Percentiles rank a stretch among this genome's conserved stretches.
Conservation (phyloP, 495 filamentous ascomycete genomes). For the Talaromyces adpressus region DNA sequence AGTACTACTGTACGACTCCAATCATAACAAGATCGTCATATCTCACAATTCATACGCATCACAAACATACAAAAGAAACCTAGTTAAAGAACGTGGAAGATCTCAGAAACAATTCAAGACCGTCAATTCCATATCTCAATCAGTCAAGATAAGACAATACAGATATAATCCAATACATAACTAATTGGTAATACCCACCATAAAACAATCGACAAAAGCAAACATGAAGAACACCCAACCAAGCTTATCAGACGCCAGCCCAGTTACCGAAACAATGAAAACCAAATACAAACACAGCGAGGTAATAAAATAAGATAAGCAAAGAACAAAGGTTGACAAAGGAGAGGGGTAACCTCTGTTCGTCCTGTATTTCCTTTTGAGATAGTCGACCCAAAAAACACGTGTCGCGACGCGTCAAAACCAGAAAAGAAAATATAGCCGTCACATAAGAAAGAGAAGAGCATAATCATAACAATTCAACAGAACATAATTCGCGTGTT, state of each 20-base stretch:
- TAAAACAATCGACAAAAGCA: not conserved
- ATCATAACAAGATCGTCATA: not conserved
- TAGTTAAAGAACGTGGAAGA: not conserved
- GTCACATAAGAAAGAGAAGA: not conserved
- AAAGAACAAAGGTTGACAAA: not conserved
- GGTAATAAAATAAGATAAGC: not conserved
- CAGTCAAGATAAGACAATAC: not conserved
- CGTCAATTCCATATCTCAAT: not conserved
- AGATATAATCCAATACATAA: not conserved
- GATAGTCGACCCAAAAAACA: slow-evolving; percentile 6
- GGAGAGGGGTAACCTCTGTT: not conserved
- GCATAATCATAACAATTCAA: slow-evolving; percentile 21
- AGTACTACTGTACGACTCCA: too few relatives aligned
- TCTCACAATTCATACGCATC: too few relatives aligned
- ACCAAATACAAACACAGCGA: slow-evolving; percentile 10
- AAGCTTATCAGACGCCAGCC: not conserved
- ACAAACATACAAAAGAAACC: not conserved
- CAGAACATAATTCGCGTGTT: slow-evolving; percentile 16
- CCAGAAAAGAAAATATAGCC: slow-evolving; percentile 17
- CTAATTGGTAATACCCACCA: not conserved
- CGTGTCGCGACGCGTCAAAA: slow-evolving; percentile 40
- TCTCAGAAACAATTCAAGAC: not conserved
- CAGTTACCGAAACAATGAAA: not conserved
- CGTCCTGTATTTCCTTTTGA: slow-evolving; percentile 23
- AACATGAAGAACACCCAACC: not conserved